Evolutionary conservation across 2,329 filamentous ascomycete species (phyloP).

Genomic region (Colletotrichum gloeosporioides): DNA sequence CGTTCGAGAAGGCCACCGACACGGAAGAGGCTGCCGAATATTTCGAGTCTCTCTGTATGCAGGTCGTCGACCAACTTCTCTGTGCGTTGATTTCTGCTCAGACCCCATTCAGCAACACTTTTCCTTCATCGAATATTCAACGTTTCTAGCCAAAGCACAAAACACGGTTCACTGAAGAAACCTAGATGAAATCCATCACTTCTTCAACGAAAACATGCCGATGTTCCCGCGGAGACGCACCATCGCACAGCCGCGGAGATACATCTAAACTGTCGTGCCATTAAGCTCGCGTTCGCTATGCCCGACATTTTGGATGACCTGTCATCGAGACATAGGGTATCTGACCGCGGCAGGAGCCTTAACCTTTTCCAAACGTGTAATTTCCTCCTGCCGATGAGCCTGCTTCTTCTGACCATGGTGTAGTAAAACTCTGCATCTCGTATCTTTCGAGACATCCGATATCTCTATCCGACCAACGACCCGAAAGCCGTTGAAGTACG

Average conservation of each 20-base stretch:
- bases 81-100: neutral
- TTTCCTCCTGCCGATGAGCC: neutral
- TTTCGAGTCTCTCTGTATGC: neutral
- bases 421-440: neutral
- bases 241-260: neutral
- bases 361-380: neutral
- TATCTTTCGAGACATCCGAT: neutral
- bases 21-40: neutral
- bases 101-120: neutral
- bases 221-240: neutral
- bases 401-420: neutral
- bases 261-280: neutral
- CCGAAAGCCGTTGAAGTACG: neutral
- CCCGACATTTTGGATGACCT: neutral
- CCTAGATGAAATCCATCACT: neutral
- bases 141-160: neutral
- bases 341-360: neutral
- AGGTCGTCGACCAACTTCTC: neutral
- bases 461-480: neutral
- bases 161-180: neutral
- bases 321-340: neutral
- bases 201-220: neutral
- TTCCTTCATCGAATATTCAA: neutral
- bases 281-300: neutral
- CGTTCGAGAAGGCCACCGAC: neutral